phyloP scores from a whole-genome alignment of 2,329 filamentous ascomycete genomes.

The Bipolaris gigantea region DNA sequence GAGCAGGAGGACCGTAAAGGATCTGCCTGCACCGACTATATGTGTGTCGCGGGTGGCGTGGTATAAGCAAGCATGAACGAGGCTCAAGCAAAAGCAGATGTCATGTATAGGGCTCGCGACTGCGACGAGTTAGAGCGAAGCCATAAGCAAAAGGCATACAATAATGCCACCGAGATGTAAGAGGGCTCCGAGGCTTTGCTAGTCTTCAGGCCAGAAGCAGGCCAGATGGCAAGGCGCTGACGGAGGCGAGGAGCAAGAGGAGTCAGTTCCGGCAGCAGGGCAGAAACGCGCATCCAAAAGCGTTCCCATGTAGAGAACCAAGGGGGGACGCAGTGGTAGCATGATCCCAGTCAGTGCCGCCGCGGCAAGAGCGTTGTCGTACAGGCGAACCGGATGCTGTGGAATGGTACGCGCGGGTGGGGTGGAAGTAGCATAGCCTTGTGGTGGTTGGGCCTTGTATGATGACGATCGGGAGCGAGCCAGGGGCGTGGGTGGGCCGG shows the following conservation, averaged over 20 bases:
- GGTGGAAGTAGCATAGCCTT: conserved; percentile 14
- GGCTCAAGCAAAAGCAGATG: conserved; percentile 6
- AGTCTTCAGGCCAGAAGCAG: conserved; percentile 4
- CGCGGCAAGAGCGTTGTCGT: conserved; percentile 25
- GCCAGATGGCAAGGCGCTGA: background rate
- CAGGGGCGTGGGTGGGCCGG: conserved; percentile 19
- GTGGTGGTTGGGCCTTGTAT: conserved; percentile 15
- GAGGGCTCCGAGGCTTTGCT: conserved; percentile 4
- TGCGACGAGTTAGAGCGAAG: conserved; percentile 10
- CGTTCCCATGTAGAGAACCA: conserved; percentile 1
- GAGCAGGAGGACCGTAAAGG: background rate
- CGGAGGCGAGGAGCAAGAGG: conserved; percentile 11
- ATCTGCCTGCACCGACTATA: conserved; percentile 7
- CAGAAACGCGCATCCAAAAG: conserved; percentile 1
- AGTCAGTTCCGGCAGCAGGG: background rate
- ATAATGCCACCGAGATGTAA: conserved; percentile 1
- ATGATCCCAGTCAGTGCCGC: conserved; percentile 26
- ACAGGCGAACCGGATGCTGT: conserved; percentile 23
- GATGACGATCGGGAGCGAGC: conserved; percentile 12
- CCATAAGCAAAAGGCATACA: conserved; percentile 12
- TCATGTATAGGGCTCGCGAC: conserved; percentile 3
- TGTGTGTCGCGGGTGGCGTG: conserved; percentile 8
- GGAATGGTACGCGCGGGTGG: conserved; percentile 15
- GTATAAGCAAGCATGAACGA: conserved; percentile 20
- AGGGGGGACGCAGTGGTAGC: conserved; percentile 21